Evolutionary conservation across 1,284 basidiomycete species (phyloP).

Genomic region (Tilletia caries): DNA sequence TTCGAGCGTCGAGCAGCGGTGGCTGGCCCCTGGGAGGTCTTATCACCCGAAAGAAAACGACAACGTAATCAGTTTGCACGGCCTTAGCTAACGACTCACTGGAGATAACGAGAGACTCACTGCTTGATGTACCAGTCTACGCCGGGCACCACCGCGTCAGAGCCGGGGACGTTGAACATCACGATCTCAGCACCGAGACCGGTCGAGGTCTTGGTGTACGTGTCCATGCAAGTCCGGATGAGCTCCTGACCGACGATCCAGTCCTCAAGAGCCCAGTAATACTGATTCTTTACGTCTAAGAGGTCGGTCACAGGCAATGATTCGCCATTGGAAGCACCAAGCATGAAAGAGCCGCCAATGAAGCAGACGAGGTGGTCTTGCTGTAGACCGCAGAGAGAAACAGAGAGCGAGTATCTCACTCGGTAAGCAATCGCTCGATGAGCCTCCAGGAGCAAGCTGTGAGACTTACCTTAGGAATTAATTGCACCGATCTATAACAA

Average conservation of each 20-base stretch:
- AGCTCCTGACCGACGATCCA: constrained; percentile 78
- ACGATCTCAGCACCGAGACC: constrained; percentile 58
- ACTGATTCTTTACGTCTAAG: constrained; percentile 21
- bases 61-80: background rate
- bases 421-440: background rate
- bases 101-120: no score
- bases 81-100: no score
- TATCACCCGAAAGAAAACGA: background rate
- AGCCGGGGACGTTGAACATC: constrained; percentile 30
- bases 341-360: constrained; percentile 82
- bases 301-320: constrained; percentile 19
- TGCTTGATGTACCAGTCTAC: constrained; percentile 51
- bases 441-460: background rate
- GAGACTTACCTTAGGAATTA: constrained; percentile 4
- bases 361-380: constrained; percentile 97
- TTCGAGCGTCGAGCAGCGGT: constrained; percentile 75
- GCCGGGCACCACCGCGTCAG: constrained; percentile 21
- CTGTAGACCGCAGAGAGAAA: constrained; percentile 62
- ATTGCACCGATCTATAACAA: background rate
- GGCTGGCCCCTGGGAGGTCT: constrained; percentile 27
- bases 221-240: constrained; percentile 78
- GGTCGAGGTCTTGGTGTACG: constrained; percentile 74
- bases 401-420: no score
- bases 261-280: constrained; percentile 58
- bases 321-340: constrained; percentile 69